These are phyloP conservation scores for Tricholoma terreum DNA, from an alignment of 768 basidiomycete species.

Conservation along the genomic window DNA sequence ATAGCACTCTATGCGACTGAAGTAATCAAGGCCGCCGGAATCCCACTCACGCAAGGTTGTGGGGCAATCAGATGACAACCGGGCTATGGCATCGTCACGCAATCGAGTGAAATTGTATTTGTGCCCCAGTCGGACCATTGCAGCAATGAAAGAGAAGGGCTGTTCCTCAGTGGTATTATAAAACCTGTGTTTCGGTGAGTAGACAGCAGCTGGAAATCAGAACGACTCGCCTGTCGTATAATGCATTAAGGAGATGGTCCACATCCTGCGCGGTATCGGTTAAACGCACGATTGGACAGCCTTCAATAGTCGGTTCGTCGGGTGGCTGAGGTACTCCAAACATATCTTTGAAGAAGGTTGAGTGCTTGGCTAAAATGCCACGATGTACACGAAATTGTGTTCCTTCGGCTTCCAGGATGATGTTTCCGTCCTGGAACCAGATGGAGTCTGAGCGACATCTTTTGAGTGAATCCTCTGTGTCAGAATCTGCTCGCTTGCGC, in stretches of 20 bases:
- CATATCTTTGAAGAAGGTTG: background rate
- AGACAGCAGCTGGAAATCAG: background rate
- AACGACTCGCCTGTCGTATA: background rate
- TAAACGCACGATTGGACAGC: background rate
- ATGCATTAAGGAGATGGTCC: background rate
- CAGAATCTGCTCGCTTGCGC: too few relatives aligned
- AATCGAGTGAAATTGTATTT: slow-evolving; percentile 14
- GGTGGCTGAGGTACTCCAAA: background rate
- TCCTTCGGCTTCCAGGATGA: background rate
- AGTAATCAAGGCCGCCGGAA: background rate
- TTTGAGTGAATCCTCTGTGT: too few relatives aligned
- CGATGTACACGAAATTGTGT: slow-evolving; percentile 1
- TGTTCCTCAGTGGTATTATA: background rate
- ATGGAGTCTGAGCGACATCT: background rate
- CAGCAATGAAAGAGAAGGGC: slow-evolving; percentile 4
- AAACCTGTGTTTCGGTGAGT: background rate
- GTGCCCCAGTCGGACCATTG: slow-evolving; percentile 16
- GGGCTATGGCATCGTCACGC: slow-evolving; percentile 8
- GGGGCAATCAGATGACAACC: slow-evolving; percentile 12
- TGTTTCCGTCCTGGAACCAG: slow-evolving; percentile 2
- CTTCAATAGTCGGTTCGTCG: background rate
- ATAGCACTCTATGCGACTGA: background rate
- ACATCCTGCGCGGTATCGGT: background rate
- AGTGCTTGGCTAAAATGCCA: background rate
- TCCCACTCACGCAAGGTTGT: slow-evolving; percentile 3